phyloP scores from a whole-genome alignment of 768 basidiomycete species.

The Dendrothele bispora region DNA sequence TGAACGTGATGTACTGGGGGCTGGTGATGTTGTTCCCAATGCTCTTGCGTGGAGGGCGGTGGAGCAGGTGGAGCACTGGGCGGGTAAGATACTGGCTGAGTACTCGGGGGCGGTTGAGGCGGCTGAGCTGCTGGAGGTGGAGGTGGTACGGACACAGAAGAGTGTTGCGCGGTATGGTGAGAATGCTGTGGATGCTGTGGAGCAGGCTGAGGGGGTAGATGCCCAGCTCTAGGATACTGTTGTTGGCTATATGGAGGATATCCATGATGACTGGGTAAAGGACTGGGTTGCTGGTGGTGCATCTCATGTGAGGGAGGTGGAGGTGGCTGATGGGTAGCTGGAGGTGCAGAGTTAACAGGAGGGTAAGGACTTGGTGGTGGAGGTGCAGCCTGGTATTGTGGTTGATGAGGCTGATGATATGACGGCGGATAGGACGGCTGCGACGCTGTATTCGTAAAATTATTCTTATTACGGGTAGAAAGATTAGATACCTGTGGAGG shows the following conservation, averaged over 20 bases:
- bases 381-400: conserved; percentile 39
- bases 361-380: conserved; percentile 32
- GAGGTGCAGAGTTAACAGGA: conserved; percentile 25
- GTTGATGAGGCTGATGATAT: conserved; percentile 27
- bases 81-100: conserved; percentile 46
- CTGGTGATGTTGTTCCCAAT: conserved; percentile 37
- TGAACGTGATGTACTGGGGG: conserved; percentile 26
- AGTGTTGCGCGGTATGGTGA: conserved; percentile 42
- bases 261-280: conserved; percentile 33
- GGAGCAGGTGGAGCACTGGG: conserved; percentile 40
- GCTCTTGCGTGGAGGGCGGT: conserved; percentile 38
- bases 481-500: conserved; percentile 47
- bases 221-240: conserved; percentile 29
- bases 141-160: conserved; percentile 39
- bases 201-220: conserved; percentile 22
- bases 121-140: conserved; percentile 38
- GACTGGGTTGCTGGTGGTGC: conserved; percentile 35
- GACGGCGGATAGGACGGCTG: conserved; percentile 42
- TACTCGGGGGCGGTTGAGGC: conserved; percentile 32
- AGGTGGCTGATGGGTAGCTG: conserved; percentile 21
- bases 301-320: conserved; percentile 39
- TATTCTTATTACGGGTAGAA: conserved; percentile 7
- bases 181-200: conserved; percentile 25
- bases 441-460: not conserved
- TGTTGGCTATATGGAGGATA: conserved; percentile 23